A percentile compares a stretch with the other conserved stretches of the same genome.
These are phyloP conservation scores for Septoria linicola DNA, from an alignment of 2,329 filamentous ascomycete genomes.

Conservation along the genomic window DNA sequence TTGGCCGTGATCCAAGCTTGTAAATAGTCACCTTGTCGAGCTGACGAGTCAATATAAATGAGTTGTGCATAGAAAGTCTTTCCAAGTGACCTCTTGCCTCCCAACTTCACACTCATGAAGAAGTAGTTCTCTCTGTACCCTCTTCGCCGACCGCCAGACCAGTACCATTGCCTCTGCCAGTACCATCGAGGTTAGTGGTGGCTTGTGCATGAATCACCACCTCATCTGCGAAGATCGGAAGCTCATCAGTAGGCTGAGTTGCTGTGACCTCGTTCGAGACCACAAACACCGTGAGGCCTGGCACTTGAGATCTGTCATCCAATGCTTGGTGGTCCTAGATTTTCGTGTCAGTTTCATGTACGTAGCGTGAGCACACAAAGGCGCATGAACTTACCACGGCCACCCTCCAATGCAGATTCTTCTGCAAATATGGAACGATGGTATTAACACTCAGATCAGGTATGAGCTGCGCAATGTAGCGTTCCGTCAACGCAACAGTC, in stretches of 20 bases:
- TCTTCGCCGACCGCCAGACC: constrained; percentile 4
- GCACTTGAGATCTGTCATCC: constrained; percentile 4
- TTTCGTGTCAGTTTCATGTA: not conserved
- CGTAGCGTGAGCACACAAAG: too few relatives aligned
- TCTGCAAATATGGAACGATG: constrained; percentile 12
- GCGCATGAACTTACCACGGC: constrained; percentile 6
- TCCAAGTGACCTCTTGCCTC: too few relatives aligned
- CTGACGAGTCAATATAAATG: not conserved
- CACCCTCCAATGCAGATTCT: constrained; percentile 15
- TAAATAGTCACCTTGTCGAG: too few relatives aligned
- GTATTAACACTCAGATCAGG: constrained; percentile 7
- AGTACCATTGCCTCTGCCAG: constrained; percentile 1
- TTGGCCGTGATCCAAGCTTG: too few relatives aligned
- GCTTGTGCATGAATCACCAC: constrained; percentile 4
- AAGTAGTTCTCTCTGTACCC: constrained; percentile 3
- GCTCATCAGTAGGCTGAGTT: constrained; percentile 1
- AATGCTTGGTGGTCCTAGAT: constrained; percentile 3
- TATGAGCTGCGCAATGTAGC: constrained; percentile 8
- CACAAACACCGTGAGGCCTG: constrained; percentile 1
- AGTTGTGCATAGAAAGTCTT: not conserved
- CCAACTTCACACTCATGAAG: not conserved
- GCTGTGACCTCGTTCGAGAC: constrained; percentile 5
- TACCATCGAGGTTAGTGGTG: constrained; percentile 3
- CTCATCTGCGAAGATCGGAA: not conserved
- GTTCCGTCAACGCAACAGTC: constrained; percentile 12